Base-by-base conservation (phyloP, 1,284 basidiomycete species). In the Rhodotorula sp. region DNA sequence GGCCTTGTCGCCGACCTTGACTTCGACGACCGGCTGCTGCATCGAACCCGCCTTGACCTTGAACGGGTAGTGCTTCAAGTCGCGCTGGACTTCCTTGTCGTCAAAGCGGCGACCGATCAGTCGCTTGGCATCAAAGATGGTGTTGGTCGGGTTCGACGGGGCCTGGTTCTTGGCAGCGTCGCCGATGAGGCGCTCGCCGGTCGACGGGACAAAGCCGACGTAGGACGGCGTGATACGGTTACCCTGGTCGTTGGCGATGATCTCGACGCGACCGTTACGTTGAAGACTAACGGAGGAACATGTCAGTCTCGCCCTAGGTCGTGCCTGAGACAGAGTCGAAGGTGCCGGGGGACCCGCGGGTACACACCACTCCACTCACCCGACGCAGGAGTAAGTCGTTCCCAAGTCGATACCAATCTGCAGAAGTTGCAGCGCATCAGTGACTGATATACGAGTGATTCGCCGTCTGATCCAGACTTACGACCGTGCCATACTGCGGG, bases 111-210 rank as follows among this genome's bases (percentile, higher is more conserved):
- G 91, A 61, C 85, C 85, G 81, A 98, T 96, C 74, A 98, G 88
- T 85, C 95, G 94, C 83, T 98, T 98, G 73, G 94, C 93, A 83
- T 97, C 95, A 81, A 97, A 98, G 78, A 97, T 90, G 16, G 95
- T 98, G 85, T 97, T 97, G 82, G 88, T 84, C 34, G 95, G 93
- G 84, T 87, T 87, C 79, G 84, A 83, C 54, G 86, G 83, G 59
- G 84, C 85, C 80, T 87, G 86, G 82, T 87, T 87, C 83, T 87
- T 87, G 69, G 86, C 86, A 67, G 85, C 85, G 72, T 86, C 85
- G 76, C 85, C 85, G 78, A 86, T 84, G 47, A 98, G 87, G 82
- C 95, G 90, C 83, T 99, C 96, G 1, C 78, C 78, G 48, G 78
- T 78, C 15, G 93, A 92, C 15, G 93, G 90, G 62, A 89, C 87